phyloP scores from a whole-genome alignment of 2,329 filamentous ascomycete genomes.

The Fusarium brevicatenulatum region DNA sequence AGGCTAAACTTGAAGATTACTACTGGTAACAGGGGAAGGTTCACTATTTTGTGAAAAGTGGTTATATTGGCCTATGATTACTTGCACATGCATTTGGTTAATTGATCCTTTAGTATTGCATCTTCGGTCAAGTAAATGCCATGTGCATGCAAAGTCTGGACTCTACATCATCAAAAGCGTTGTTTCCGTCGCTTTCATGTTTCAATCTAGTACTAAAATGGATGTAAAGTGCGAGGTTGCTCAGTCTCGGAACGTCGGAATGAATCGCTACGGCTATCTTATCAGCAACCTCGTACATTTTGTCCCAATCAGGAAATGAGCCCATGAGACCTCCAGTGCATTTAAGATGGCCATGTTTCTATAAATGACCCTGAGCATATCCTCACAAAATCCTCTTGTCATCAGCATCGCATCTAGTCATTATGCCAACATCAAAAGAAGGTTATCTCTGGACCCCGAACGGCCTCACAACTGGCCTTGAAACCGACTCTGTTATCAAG shows the following conservation, averaged over 20 bases:
- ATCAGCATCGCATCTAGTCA: neutral
- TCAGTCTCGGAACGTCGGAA: neutral
- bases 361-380: neutral
- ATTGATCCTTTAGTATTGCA: neutral
- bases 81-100: neutral
- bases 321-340: neutral
- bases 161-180: neutral
- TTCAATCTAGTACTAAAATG: neutral
- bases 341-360: neutral
- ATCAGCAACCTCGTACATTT: slow-evolving; percentile 4
- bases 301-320: slow-evolving; percentile 8
- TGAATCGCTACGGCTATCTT: too few relatives aligned
- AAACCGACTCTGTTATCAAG: slow-evolving; percentile 19
- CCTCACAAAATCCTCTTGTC: neutral
- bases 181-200: neutral
- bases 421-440: slow-evolving; percentile 24
- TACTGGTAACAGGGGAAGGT: neutral
- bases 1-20: neutral
- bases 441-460: slow-evolving; percentile 24
- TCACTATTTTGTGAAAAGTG: neutral
- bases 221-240: neutral
- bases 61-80: neutral
- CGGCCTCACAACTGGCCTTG: slow-evolving; percentile 2
- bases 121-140: neutral
- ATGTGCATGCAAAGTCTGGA: too few relatives aligned